Base-by-base conservation (phyloP, 2,329 filamentous ascomycete genomes). In the Stenocarpella maydis region DNA sequence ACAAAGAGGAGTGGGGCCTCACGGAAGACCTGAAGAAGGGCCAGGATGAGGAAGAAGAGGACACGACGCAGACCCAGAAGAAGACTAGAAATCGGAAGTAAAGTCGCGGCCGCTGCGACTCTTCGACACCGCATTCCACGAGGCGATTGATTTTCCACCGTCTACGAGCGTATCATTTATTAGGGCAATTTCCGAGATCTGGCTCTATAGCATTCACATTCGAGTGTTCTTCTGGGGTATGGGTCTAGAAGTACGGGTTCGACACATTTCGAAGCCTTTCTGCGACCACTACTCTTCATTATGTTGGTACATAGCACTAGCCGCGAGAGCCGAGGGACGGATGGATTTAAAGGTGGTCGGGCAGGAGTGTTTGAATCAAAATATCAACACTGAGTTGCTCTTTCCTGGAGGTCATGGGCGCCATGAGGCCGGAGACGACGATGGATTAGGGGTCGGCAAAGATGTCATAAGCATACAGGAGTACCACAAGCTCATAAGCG, bases 1-100 rank as follows among this genome's bases (percentile, higher is more conserved):
- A 97, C 79, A 88, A 88, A 76, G 91, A 93, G 65, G 91, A 93
- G 80, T 95, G 92, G 92, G 88, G 87, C 0, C 78, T 96, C 60
- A 86, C 88, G 10, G 91, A 92, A 71, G 90, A 92, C 73, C 81
- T 95, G 9, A 91, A 93, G 78, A 96, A 96, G 81, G 93, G 93
- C 0, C 90, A 92, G 75, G 92, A 94, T 71, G 90, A 92, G 76
- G 93, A 95, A 75, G 93, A 96, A 77, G 92, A 95, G 77, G 92
- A 94, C 72, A 84, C 82, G 70, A 82, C 83, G 72, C 84, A 85
- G 72, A 82, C 86, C 63, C 85, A 86, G 65, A 90, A 90, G 81
- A 89, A 89, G 82, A 90, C 87, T 68, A 82, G 87, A 74, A 86
- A 85, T 72, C 83, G 87, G 69, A 85, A 85, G 74, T 85, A 78